These are phyloP conservation scores for Alternaria viburni DNA, from an alignment of 2,329 filamentous ascomycete species.

Conservation along the genomic window DNA sequence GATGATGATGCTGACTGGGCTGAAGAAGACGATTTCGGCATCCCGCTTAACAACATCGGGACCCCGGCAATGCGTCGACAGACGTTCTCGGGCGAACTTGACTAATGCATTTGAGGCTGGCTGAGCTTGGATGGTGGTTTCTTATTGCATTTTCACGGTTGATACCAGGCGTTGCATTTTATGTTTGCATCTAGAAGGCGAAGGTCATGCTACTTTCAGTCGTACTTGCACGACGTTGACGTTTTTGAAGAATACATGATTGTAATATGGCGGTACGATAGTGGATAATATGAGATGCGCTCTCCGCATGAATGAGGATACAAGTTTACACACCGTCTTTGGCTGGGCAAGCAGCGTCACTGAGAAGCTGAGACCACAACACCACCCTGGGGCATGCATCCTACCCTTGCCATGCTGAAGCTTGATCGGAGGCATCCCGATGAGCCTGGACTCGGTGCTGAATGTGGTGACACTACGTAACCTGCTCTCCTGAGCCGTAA, in stretches of 20 bases:
- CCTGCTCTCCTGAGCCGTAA: not conserved
- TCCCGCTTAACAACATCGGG: slow-evolving; percentile 50
- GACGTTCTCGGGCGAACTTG: slow-evolving; percentile 33
- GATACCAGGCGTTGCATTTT: slow-evolving; percentile 29
- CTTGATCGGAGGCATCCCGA: not conserved
- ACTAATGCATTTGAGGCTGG: slow-evolving; percentile 23
- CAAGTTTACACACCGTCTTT: slow-evolving; percentile 10
- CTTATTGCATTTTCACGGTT: slow-evolving; percentile 19
- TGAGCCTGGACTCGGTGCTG: not conserved
- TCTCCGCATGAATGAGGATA: slow-evolving; percentile 6
- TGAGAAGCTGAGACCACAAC: slow-evolving; percentile 1
- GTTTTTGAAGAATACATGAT: slow-evolving; percentile 21
- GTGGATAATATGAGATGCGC: not conserved
- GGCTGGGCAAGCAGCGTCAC: slow-evolving; percentile 1
- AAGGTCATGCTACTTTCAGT: slow-evolving; percentile 21
- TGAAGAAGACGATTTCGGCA: slow-evolving; percentile 66
- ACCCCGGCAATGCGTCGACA: slow-evolving; percentile 28
- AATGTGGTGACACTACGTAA: not conserved
- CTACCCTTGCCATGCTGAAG: not conserved
- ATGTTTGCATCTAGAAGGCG: slow-evolving; percentile 30
- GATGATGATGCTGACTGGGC: slow-evolving; percentile 59
- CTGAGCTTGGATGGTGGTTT: slow-evolving; percentile 5
- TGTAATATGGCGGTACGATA: slow-evolving; percentile 19
- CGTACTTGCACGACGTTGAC: slow-evolving; percentile 22
- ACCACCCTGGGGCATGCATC: not conserved